phyloP scores from a whole-genome alignment of 345 rosid genomes.

The Aegle marmelos region DNA sequence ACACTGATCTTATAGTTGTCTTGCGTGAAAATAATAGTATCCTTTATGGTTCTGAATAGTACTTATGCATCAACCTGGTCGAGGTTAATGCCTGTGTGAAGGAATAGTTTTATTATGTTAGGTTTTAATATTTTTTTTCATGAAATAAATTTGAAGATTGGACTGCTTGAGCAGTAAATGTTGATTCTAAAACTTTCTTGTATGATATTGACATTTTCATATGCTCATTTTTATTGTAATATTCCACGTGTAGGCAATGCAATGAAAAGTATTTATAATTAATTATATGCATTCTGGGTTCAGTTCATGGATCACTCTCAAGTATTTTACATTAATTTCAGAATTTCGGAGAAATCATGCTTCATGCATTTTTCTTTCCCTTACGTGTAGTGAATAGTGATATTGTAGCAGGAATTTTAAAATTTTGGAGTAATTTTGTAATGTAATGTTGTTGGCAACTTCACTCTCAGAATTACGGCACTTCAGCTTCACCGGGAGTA shows the following conservation, averaged over 20 bases:
- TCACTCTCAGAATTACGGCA: constrained; percentile 21
- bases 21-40: neutral
- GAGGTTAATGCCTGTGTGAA: neutral
- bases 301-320: neutral
- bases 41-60: neutral
- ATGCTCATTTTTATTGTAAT: neutral
- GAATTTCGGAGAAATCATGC: neutral
- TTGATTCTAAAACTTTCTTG: neutral
- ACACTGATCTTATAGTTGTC: neutral
- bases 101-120: neutral
- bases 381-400: neutral
- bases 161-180: neutral
- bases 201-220: neutral
- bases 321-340: neutral
- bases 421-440: neutral
- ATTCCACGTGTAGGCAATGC: neutral
- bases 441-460: neutral
- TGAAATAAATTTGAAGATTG: neutral
- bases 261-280: neutral
- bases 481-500: constrained; percentile 16
- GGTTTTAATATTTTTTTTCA: neutral
- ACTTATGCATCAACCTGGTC: neutral
- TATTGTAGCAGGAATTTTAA: neutral
- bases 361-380: neutral
- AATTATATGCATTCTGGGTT: neutral